A percentile compares a stretch with the other conserved stretches of the same genome.
Conservation (phyloP, 2,329 filamentous ascomycete species). For the Stenocarpella maydis region DNA sequence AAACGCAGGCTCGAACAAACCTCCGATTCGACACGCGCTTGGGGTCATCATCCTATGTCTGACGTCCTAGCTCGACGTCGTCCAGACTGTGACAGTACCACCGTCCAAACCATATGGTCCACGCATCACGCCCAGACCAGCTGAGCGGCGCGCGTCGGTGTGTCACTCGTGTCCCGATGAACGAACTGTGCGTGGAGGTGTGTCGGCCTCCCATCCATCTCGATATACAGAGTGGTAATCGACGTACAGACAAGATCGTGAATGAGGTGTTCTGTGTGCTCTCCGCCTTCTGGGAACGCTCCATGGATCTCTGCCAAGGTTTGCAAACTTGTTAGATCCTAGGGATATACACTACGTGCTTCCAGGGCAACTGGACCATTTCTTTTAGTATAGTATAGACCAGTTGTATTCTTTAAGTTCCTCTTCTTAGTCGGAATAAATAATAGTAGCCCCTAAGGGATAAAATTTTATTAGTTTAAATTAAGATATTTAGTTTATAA, state of each 20-base stretch:
- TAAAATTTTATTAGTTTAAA: too few relatives aligned
- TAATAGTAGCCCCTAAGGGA: too few relatives aligned
- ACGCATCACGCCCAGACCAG: background rate
- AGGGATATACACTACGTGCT: too few relatives aligned
- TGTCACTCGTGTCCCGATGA: background rate
- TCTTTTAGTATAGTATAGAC: too few relatives aligned
- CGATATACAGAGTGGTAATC: background rate
- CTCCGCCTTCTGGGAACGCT: background rate
- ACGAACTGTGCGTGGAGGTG: background rate
- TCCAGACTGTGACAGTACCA: conserved; percentile 4
- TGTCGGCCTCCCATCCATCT: background rate
- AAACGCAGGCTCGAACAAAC: background rate
- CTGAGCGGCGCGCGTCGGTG: background rate
- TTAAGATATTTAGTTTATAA: too few relatives aligned
- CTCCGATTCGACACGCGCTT: background rate
- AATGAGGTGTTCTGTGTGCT: background rate
- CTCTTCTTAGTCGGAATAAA: too few relatives aligned
- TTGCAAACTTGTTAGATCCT: too few relatives aligned
- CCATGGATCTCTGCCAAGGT: background rate
- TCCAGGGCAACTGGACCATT: too few relatives aligned
- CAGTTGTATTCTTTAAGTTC: too few relatives aligned
- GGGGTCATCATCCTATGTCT: conserved; percentile 2
- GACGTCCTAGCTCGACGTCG: background rate
- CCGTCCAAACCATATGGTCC: background rate
- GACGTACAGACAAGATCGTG: background rate